phyloP scores from a whole-genome alignment of 768 basidiomycete genomes.

The Auriscalpium microsporum region DNA sequence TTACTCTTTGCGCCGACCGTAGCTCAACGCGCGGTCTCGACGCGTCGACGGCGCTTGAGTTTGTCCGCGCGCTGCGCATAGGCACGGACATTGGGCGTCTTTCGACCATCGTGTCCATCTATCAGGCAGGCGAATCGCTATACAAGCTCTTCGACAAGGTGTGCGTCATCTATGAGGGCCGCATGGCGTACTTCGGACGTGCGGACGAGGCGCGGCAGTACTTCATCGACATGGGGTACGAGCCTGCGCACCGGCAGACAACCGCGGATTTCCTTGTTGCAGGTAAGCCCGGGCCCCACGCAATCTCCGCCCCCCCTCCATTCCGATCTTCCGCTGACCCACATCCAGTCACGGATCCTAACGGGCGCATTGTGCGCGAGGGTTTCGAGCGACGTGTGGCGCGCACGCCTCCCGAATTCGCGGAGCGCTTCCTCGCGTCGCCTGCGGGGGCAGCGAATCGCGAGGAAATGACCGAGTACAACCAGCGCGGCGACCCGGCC shows the following conservation, averaged over 20 bases:
- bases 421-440: constrained; percentile 26
- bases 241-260: constrained; percentile 46
- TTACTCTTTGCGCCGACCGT: background rate
- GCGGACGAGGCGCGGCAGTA: constrained; percentile 57
- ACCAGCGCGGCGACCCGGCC: constrained; percentile 35
- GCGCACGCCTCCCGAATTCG: constrained; percentile 51
- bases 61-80: constrained; percentile 48
- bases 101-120: constrained; percentile 72
- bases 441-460: constrained; percentile 32
- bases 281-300: constrained; percentile 15
- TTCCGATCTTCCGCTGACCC: background rate
- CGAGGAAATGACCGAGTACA: constrained; percentile 39
- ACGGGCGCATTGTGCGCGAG: constrained; percentile 41
- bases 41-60: constrained; percentile 52
- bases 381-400: constrained; percentile 36
- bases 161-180: constrained; percentile 66
- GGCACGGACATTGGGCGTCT: constrained; percentile 37
- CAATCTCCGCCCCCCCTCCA: too few species aligned
- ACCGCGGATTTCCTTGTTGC: constrained; percentile 53
- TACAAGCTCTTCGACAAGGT: constrained; percentile 73
- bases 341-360: constrained; percentile 46
- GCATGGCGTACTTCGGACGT: constrained; percentile 69
- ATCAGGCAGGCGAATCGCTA: constrained; percentile 70
- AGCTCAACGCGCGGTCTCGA: constrained; percentile 45
- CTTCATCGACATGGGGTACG: constrained; percentile 62